Percentiles rank a stretch among this genome's conserved stretches.
phyloP scores from a whole-genome alignment of 768 basidiomycete species.

The Leccinum incarnatum region DNA sequence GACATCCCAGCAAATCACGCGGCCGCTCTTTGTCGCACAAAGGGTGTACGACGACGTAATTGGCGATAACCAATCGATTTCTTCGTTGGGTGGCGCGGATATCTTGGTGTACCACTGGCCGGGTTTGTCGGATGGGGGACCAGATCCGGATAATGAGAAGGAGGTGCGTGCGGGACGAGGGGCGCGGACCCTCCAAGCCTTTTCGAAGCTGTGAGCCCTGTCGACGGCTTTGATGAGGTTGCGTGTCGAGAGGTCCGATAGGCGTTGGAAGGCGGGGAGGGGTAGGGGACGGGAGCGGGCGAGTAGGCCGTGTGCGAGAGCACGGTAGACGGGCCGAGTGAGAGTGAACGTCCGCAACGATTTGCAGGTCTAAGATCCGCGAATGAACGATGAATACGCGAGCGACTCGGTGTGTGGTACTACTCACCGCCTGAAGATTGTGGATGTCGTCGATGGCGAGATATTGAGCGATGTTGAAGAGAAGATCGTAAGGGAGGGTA shows the following conservation, averaged over 20 bases:
- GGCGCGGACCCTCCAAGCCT: constrained; percentile 56
- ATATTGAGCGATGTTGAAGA: constrained; percentile 64
- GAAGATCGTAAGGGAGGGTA: constrained; percentile 64
- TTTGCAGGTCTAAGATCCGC: constrained; percentile 52
- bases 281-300: constrained; percentile 67
- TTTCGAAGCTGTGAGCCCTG: constrained; percentile 59
- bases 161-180: constrained; percentile 45
- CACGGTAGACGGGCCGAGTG: constrained; percentile 66
- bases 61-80: constrained; percentile 75
- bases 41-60: constrained; percentile 74
- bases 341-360: constrained; percentile 57
- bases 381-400: background rate
- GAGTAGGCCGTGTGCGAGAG: constrained; percentile 59
- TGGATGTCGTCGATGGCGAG: constrained; percentile 61
- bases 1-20: constrained; percentile 77
- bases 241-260: constrained; percentile 61
- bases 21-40: constrained; percentile 74
- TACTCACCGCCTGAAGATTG: constrained; percentile 58
- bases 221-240: constrained; percentile 62
- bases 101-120: constrained; percentile 65
- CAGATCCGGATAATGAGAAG: constrained; percentile 28
- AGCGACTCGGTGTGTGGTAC: background rate
- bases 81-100: constrained; percentile 61
- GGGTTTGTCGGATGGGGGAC: constrained; percentile 15
- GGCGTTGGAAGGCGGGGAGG: constrained; percentile 64